Percentiles rank a stretch among this genome's conserved stretches.
Conservation (phyloP, 2,329 filamentous ascomycete genomes). For the Penicillium paneum region DNA sequence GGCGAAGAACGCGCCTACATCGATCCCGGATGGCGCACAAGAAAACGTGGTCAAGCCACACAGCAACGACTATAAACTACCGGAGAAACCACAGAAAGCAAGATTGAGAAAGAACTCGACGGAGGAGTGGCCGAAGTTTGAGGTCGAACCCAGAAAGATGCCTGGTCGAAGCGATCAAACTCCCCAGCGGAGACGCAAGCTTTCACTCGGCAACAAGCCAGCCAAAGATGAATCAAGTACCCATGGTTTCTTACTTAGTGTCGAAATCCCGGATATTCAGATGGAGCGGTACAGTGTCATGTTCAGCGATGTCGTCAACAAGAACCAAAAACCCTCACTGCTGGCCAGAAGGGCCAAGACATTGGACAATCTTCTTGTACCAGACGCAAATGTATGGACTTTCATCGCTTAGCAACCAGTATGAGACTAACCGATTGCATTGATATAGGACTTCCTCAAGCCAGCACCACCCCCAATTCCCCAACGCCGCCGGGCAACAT, state of each 20-base stretch:
- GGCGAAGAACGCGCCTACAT: slow-evolving; percentile 31
- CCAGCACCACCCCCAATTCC: slow-evolving; percentile 19
- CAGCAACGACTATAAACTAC: not conserved
- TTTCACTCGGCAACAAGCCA: slow-evolving; percentile 9
- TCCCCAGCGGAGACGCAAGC: slow-evolving; percentile 11
- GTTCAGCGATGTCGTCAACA: slow-evolving; percentile 71
- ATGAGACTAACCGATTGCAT: not conserved
- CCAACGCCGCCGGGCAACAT: slow-evolving; percentile 37
- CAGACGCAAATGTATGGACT: slow-evolving; percentile 44
- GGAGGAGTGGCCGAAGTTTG: slow-evolving; percentile 22
- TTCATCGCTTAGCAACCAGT: not conserved
- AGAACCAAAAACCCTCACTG: slow-evolving; percentile 36
- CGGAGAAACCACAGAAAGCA: not conserved
- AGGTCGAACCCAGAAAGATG: slow-evolving; percentile 5
- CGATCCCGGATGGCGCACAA: slow-evolving; percentile 17
- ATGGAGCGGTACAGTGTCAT: slow-evolving; percentile 93
- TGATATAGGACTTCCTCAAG: slow-evolving; percentile 12
- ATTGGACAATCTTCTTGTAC: slow-evolving; percentile 52
- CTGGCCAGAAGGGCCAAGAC: slow-evolving; percentile 38
- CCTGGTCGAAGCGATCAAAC: not conserved
- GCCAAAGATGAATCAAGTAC: slow-evolving; percentile 6
- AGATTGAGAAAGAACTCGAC: slow-evolving; percentile 4
- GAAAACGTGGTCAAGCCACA: slow-evolving; percentile 12
- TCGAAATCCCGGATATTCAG: slow-evolving; percentile 75
- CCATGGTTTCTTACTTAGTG: slow-evolving; percentile 56